Base-by-base conservation (phyloP, 176 grass and related monocot genomes). In the Dendrocalamus sinicus region DNA sequence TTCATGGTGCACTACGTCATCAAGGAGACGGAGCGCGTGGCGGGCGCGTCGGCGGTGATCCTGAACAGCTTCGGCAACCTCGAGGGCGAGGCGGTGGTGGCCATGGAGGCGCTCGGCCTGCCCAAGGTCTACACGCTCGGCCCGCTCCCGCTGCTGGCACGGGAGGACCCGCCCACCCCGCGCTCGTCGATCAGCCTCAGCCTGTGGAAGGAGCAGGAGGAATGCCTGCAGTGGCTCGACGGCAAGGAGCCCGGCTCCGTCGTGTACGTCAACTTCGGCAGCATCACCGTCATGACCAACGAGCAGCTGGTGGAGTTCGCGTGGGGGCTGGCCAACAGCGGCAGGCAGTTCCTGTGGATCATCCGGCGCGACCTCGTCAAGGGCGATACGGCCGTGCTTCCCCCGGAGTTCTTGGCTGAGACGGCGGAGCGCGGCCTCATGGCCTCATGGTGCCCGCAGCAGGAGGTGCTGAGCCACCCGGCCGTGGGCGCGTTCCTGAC, bases 261-360 rank as follows among this genome's bases (percentile, higher is more conserved):
- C 58, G 73, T 97, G n/a, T 97, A 94, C 57, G 92, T 97, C 13
- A 97, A 97, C 91, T 97, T 89, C 66, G 95, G 95, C 30, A 97
- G 94, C 87, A 85, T 97, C 84, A 89, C 80, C 1, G 86, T 94
- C 5, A 94, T 94, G 88, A 92, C 86, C 47, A 87, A 20, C 76
- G 62, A 85, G 57, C 95, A 94, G 45, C 47, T 94, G 30, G 59
- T 76, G 48, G 92, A 97, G 86, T 97, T 97, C 73, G 95, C 95
- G 17, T 97, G 92, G 91, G 95, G 95, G 0, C 68, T 97, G 20
- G 92, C 91, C 23, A 92, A 94, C 68, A 94, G 95, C 74, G 84
- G 80, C 51, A 48, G 53, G 52, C 64, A 75, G 48, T 97, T 97
- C 83, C 66, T 97, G 70, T 97, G 95, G 95, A 79, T 97, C 58